Percentiles rank a stretch among this genome's conserved stretches.
phyloP scores from a whole-genome alignment of 2,329 filamentous ascomycete genomes.

The Exophiala viscosa region DNA sequence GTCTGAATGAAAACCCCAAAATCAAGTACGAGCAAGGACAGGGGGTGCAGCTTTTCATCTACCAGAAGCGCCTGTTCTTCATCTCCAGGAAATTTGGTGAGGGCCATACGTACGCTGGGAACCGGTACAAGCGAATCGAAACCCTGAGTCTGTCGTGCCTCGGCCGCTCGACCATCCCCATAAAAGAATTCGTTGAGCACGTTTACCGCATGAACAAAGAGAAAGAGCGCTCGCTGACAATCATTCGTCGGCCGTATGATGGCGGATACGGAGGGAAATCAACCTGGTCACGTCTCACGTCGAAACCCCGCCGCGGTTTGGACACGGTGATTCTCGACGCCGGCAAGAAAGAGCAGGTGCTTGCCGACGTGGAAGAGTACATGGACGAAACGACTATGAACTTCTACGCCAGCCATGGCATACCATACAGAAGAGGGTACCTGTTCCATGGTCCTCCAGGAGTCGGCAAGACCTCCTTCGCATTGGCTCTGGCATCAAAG shows the following conservation, averaged over 20 bases:
- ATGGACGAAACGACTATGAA: slow-evolving; percentile 26
- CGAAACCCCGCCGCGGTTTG: slow-evolving; percentile 24
- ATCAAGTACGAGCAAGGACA: slow-evolving; percentile 29
- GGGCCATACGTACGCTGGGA: slow-evolving; percentile 25
- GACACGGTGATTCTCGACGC: slow-evolving; percentile 27
- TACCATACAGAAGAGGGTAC: slow-evolving; percentile 73
- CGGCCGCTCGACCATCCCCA: slow-evolving; percentile 23
- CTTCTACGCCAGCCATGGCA: slow-evolving; percentile 44
- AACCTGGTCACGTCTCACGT: slow-evolving; percentile 27
- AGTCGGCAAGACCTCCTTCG: slow-evolving; percentile 69
- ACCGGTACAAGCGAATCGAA: slow-evolving; percentile 26
- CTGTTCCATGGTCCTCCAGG: slow-evolving; percentile 74
- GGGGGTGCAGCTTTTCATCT: slow-evolving; percentile 26
- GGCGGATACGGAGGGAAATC: slow-evolving; percentile 22
- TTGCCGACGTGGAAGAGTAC: slow-evolving; percentile 26
- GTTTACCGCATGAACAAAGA: slow-evolving; percentile 27
- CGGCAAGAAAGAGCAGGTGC: slow-evolving; percentile 21
- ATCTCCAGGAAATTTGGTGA: slow-evolving; percentile 21
- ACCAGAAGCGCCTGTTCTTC: slow-evolving; percentile 24
- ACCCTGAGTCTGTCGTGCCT: slow-evolving; percentile 24
- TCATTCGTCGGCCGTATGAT: slow-evolving; percentile 25
- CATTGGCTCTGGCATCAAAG: slow-evolving; percentile 62
- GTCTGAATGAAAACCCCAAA: slow-evolving; percentile 22
- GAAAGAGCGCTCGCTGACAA: slow-evolving; percentile 25
- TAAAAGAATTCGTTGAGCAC: slow-evolving; percentile 26